A percentile compares a stretch with the other conserved stretches of the same genome.
phyloP scores from a whole-genome alignment of 108 stramenopile genomes.

The Skeletonema tropicum region DNA sequence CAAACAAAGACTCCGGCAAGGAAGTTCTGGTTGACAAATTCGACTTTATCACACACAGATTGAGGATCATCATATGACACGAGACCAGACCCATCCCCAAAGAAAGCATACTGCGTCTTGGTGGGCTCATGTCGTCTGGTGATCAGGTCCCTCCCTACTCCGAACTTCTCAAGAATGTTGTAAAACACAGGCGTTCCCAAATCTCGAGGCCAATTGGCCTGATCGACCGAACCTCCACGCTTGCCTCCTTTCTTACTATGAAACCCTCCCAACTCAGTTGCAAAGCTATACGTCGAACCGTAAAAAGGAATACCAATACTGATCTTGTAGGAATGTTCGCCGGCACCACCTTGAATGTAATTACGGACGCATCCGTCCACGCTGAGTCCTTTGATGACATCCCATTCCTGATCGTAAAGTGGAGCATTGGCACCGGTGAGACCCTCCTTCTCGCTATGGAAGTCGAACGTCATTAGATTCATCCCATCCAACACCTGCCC shows the following conservation, averaged over 20 bases:
- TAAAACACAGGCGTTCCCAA: conserved; percentile 44
- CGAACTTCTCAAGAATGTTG: conserved; percentile 45
- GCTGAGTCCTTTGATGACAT: conserved; percentile 25
- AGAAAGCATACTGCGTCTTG: conserved; percentile 39
- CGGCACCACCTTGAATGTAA: conserved; percentile 37
- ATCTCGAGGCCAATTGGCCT: conserved; percentile 43
- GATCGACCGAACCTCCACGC: conserved; percentile 32
- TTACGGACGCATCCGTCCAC: conserved; percentile 48
- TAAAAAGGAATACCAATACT: conserved; percentile 50
- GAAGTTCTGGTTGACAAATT: conserved; percentile 39
- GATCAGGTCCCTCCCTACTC: conserved; percentile 22
- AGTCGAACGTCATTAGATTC: conserved; percentile 54
- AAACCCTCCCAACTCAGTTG: conserved; percentile 28
- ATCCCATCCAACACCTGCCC: conserved; percentile 25
- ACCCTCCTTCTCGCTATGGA: conserved; percentile 43
- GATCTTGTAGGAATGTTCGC: conserved; percentile 20
- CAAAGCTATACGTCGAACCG: conserved; percentile 36
- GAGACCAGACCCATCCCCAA: conserved; percentile 46
- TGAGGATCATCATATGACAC: conserved; percentile 53
- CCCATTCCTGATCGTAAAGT: conserved; percentile 44
- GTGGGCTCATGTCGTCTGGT: conserved; percentile 44
- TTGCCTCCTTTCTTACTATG: conserved; percentile 26
- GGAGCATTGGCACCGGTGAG: conserved; percentile 43
- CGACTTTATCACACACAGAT: conserved; percentile 50
- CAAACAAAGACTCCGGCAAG: conserved; percentile 47